Conservation (phyloP, 306 rosid genomes). For the Ormosia semicastrata region DNA sequence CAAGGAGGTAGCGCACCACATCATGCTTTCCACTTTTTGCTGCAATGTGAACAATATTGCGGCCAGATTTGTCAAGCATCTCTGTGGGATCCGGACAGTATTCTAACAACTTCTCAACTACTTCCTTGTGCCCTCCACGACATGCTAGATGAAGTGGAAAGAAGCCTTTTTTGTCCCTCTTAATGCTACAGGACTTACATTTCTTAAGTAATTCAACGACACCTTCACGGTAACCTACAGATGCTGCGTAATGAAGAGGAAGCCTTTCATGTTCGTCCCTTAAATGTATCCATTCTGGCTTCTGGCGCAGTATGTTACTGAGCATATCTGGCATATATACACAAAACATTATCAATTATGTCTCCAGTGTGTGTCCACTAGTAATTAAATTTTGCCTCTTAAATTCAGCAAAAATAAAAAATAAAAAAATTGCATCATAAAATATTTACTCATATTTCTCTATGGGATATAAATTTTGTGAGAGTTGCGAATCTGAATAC, state of each 20-base stretch:
- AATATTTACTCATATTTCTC: too few species aligned
- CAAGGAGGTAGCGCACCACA: not conserved
- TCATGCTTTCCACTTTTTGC: slow-evolving; percentile 6
- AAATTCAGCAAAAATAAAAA: too few species aligned
- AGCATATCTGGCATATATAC: slow-evolving; percentile 9
- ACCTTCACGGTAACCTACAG: slow-evolving; percentile 26
- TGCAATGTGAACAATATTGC: slow-evolving; percentile 25
- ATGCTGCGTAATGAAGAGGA: slow-evolving; percentile 32
- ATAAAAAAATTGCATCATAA: too few species aligned
- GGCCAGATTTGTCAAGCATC: not conserved
- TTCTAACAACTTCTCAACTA: not conserved
- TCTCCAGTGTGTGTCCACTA: too few species aligned
- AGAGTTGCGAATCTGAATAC: too few species aligned
- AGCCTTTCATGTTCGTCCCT: not conserved
- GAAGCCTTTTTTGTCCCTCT: not conserved
- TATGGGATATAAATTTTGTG: too few species aligned
- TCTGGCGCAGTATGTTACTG: not conserved
- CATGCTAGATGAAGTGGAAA: slow-evolving; percentile 31
- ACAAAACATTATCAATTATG: too few species aligned
- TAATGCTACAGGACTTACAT: not conserved
- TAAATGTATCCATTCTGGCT: slow-evolving; percentile 16
- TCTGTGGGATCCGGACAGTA: slow-evolving; percentile 7
- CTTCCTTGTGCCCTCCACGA: not conserved
- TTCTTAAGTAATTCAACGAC: not conserved
- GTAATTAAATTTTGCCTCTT: too few species aligned